A percentile compares a stretch with the other conserved stretches of the same genome.
These are phyloP conservation scores for Deinandra increscens DNA, from an alignment of 129 eudicot species.

Conservation along the genomic window DNA sequence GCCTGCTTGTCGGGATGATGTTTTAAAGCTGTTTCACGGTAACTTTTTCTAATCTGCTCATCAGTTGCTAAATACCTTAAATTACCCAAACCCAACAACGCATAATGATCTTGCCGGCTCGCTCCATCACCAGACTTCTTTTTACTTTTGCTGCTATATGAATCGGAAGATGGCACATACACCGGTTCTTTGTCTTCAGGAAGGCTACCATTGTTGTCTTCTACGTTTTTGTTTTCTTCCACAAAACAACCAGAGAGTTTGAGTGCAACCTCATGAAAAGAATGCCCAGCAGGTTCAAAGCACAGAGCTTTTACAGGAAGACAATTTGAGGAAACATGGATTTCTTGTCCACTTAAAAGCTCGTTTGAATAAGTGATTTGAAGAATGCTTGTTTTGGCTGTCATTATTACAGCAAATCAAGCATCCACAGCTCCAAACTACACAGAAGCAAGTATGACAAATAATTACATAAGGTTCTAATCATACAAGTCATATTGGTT, in stretches of 20 bases:
- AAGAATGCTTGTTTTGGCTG: slow-evolving; percentile 41
- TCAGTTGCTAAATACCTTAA: slow-evolving; percentile 91
- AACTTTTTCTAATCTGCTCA: slow-evolving; percentile 76
- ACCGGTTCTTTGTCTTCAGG: slow-evolving; percentile 52
- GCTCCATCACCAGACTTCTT: slow-evolving; percentile 71
- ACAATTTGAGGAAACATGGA: slow-evolving; percentile 69
- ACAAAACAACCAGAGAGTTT: slow-evolving; percentile 52
- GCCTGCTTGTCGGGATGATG: slow-evolving; percentile 97
- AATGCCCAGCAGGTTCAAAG: slow-evolving; percentile 91
- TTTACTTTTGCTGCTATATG: slow-evolving; percentile 82
- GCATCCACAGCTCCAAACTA: slow-evolving; percentile 37
- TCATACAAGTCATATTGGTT: background rate
- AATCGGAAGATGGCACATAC: slow-evolving; percentile 57
- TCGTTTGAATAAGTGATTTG: slow-evolving; percentile 63
- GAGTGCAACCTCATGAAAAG: slow-evolving; percentile 82
- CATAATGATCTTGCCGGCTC: slow-evolving; percentile 86
- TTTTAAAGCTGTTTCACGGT: slow-evolving; percentile 83
- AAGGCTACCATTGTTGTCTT: slow-evolving; percentile 27
- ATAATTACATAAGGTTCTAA: background rate
- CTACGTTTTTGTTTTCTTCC: slow-evolving; percentile 41
- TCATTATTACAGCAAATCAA: slow-evolving; percentile 42
- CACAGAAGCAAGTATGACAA: background rate
- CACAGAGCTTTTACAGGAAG: slow-evolving; percentile 60
- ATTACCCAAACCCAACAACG: slow-evolving; percentile 80
- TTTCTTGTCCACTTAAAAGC: slow-evolving; percentile 61